Evolutionary conservation across 1,139 yeast genomes (phyloP), one percentile per base, ranked within the genome.

Genomic region (Saccharomyces hybrid): DNA sequence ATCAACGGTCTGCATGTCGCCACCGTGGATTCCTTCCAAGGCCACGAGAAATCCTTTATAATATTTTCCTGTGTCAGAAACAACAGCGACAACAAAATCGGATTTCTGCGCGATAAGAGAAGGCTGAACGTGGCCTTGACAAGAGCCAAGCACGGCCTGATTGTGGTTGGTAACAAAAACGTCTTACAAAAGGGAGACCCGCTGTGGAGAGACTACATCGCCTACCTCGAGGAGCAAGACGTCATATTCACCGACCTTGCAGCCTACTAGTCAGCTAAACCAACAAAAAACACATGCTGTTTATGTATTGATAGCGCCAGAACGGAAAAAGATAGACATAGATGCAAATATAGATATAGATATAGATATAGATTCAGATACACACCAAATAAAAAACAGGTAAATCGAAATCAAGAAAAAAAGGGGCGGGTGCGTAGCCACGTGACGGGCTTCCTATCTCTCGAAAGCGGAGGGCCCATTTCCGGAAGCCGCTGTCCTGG

Each of bases 1-100:
- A 83, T 84, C 52, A 80, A 84, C 46, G 85, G 79, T 28, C 78
- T 84, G 14, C 80, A 83, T 78, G 78, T 84, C 53, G 87, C 89
- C 1, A 81, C 85, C 0, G 78, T 82, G 50, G 86, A 82, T 66
- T 85, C 86, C 0, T 82, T 81, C 73, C 87, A 82, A 66, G 86
- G 87, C 32, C 77, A 85, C 63, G 87, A 82, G 61, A 81, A 80
- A 66, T 75, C 79, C 56, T 80, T 82, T 58, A 73, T 82, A 55
- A 70, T 82, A 14, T 80, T 82, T 70, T 80, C 85, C 0, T 80
- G 85, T 67, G 87, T 82, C 7, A 70, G 87, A 61, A 80, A 82
- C 25, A 82, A 82, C 62, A 60, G 64, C 3, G 73, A 73, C 51
- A 71, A 73, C 51, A 79, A 76, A 54, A 78, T 82, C 60, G 87